These are phyloP conservation scores for Podaxis mareebaensis DNA, from an alignment of 768 basidiomycete species.

Conservation along the genomic window DNA sequence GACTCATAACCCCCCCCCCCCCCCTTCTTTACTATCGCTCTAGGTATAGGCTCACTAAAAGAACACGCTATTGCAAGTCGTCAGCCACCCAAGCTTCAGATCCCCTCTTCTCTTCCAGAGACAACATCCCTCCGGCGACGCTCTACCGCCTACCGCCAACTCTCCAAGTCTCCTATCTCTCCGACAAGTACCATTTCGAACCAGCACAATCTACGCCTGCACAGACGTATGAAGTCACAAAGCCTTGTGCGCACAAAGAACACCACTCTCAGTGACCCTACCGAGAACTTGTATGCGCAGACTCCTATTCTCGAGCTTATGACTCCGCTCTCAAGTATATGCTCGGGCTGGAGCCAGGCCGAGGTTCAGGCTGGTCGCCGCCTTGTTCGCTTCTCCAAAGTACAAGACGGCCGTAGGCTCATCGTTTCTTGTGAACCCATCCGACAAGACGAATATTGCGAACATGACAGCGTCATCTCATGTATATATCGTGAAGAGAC, in stretches of 20 bases:
- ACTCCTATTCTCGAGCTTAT: conserved; percentile 63
- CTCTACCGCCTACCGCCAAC: conserved; percentile 31
- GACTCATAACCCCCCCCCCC: not conserved
- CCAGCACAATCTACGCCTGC: conserved; percentile 36
- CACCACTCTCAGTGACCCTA: conserved; percentile 27
- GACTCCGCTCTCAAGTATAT: conserved; percentile 56
- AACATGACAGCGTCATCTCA: conserved; percentile 82
- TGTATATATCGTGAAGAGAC: conserved; percentile 88
- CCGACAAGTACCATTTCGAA: conserved; percentile 40
- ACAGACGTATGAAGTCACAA: conserved; percentile 44
- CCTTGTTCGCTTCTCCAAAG: conserved; percentile 82
- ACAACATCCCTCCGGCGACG: conserved; percentile 38
- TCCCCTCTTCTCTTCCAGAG: conserved; percentile 25
- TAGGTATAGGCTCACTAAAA: conserved; percentile 21
- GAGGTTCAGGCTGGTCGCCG: conserved; percentile 74
- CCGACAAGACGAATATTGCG: conserved; percentile 68
- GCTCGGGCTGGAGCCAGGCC: conserved; percentile 58
- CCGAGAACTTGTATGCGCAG: conserved; percentile 46
- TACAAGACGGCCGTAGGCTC: conserved; percentile 75
- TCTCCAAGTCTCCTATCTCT: conserved; percentile 35
- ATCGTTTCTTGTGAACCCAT: conserved; percentile 80
- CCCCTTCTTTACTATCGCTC: not conserved
- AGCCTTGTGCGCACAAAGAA: conserved; percentile 45
- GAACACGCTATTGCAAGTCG: conserved; percentile 17
- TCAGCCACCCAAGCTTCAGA: conserved; percentile 34